Evolutionary conservation across 2,329 filamentous ascomycete genomes (phyloP), one percentile per base, ranked within the genome.

Genomic region (Gnomoniopsis smithogilvyi): DNA sequence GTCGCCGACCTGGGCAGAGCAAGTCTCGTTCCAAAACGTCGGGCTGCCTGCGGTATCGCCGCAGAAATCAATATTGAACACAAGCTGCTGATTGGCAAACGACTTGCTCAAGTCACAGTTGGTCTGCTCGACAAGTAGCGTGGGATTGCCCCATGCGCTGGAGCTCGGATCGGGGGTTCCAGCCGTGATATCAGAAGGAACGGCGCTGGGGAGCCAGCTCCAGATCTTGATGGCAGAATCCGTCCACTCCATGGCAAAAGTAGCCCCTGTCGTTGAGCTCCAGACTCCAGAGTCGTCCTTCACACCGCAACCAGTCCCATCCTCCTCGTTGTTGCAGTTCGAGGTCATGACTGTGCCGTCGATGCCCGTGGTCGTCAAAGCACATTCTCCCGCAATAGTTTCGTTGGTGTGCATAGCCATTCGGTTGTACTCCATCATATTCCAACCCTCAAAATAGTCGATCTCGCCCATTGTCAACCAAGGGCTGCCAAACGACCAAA

Each of bases 61-160:
- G 70, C 90, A 94, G 70, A 93, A 88, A 33, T 86, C 71, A 48
- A 90, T 90, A 76, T 92, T 85, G 65, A 92, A 82, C 56, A 92
- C 84, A 61, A 96, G 83, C 66, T 86, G 83, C 77, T 93, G 83
- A 67, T 86, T 76, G 62, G 74, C 76, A 72, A 95, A 89, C 66
- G 83, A 79, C 2, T 70, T 70, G 62, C 84, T 74, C 64, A 92
- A 84, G 63, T 91, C 76, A 73, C 91, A 96, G 43, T 66, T 67
- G 57, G 65, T 63, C 52, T 75, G 77, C 17, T 84, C 83, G 1
- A 92, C 88, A 21, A 78, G 75, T 14, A 87, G 85, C 3, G 79
- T 70, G 0, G 91, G 89, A 3, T 69, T 76, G 6, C 85, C 87
- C 90, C 90, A 94, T 43, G 68, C 72, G 21, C 21, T 15, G 38